A percentile compares a stretch with the other conserved stretches of the same genome.
phyloP scores from a whole-genome alignment of 2,329 filamentous ascomycete genomes.

The Cladorrhinum sp. region DNA sequence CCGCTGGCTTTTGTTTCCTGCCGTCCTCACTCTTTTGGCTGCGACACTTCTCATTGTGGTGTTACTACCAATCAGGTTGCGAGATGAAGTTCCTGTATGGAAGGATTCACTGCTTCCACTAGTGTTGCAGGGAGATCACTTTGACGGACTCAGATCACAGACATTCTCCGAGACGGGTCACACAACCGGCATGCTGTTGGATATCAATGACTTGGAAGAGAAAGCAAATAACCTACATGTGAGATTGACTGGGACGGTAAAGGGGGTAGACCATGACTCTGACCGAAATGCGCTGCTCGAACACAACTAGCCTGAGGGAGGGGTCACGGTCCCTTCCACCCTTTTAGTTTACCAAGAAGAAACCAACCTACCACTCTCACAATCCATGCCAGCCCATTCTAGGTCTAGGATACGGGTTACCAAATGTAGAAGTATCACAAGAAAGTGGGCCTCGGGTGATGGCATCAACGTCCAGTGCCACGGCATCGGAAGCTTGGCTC shows the following conservation, averaged over 20 bases:
- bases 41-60: background rate
- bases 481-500: background rate
- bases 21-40: background rate
- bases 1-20: background rate
- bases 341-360: too few species aligned
- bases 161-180: background rate
- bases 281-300: background rate
- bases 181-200: background rate
- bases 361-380: too few species aligned
- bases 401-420: too few species aligned
- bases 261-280: background rate
- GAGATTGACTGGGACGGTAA: background rate
- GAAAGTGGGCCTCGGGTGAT: background rate
- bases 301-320: background rate
- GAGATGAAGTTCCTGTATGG: background rate
- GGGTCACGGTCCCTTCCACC: too few species aligned
- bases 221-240: background rate
- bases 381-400: too few species aligned
- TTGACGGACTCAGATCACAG: background rate
- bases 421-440: background rate
- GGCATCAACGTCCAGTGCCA: background rate
- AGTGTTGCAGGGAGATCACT: background rate
- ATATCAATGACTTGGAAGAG: background rate
- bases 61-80: background rate
- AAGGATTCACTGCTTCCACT: background rate